These are phyloP conservation scores for Podospora pseudopauciseta DNA, from an alignment of 495 filamentous ascomycete species.

Conservation along the genomic window DNA sequence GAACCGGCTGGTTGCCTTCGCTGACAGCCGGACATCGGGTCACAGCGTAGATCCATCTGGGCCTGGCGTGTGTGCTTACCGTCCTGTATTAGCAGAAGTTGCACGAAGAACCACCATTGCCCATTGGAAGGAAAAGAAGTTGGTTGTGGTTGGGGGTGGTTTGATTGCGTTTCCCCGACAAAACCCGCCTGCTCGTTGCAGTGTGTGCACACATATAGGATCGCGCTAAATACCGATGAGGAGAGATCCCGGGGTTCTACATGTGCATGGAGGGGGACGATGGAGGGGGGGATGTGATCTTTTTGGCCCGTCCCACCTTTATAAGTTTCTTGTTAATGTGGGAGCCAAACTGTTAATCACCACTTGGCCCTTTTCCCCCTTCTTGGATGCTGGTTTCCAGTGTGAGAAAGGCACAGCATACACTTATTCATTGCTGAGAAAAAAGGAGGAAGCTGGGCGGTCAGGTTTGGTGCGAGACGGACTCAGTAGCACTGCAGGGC, in stretches of 20 bases:
- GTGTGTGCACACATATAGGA: slow-evolving; percentile 2
- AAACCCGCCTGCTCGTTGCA: slow-evolving; percentile 1
- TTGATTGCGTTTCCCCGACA: slow-evolving; percentile 1
- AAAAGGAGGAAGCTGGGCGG: background rate
- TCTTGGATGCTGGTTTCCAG: background rate
- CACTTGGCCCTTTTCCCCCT: background rate
- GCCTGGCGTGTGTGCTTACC: background rate
- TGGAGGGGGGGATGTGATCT: background rate
- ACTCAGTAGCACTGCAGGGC: background rate
- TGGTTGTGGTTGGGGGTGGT: background rate
- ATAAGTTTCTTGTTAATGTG: background rate
- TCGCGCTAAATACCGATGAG: slow-evolving; percentile 8
- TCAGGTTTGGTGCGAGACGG: background rate
- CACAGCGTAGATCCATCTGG: slow-evolving; percentile 1
- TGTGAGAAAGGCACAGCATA: background rate
- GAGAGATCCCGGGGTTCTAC: slow-evolving; percentile 10
- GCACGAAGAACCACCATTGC: background rate
- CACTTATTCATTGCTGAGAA: background rate
- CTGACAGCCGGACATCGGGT: slow-evolving; percentile 11
- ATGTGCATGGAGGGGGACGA: slow-evolving; percentile 4
- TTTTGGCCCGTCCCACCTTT: background rate
- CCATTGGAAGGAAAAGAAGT: background rate
- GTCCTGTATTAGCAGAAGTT: background rate
- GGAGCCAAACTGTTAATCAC: background rate
- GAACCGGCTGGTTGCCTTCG: slow-evolving; percentile 9